Base-by-base conservation (phyloP, 768 basidiomycete species). In the Termitomyces sp. region DNA sequence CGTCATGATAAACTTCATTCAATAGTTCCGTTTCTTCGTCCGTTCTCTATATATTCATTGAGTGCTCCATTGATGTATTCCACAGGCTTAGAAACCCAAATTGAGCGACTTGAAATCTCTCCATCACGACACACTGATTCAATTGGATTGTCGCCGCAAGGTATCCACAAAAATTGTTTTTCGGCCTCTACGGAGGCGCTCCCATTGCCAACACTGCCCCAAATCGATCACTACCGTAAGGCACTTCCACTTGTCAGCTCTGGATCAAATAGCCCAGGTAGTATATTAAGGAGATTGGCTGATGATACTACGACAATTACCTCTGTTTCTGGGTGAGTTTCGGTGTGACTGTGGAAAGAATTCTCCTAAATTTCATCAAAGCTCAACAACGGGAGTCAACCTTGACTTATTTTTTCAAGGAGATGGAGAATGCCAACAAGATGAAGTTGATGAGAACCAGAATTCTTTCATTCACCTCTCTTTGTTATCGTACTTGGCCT, bases 401-500 rank as follows among this genome's bases (percentile, higher is more conserved):
- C 54, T 56, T 45, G 54, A 31, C 34, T 45, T 20, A 3, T 45
- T 20, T 20, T 32, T 5, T 3, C 42, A 45, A 14, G 54, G 8
- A 45, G 29, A 32, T 32, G 31, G 5, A 11, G 54, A 43, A 25
- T 5, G 2, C 4, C 36, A 11, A 38, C 57, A 1, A 48, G 47
- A 40, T 38, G 29, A 57, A 15, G 25, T 11, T 14, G 25, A 40
- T 40, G 29, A 31, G 25, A 11, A 49, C 17, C 29, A n/a, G 12
- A n/a, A 5, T 5, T 31, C 43, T n/a, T 12, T 34, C 5, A 32
- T 34, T 8, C 25, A 96, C 71, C 91, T 93, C 56, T 86, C 92
- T 17, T 76, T 97, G 49, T 78, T 98, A 60, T 90, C 88, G 38
- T 89, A 98, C 71, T 83, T 97, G 45, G 95, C 94, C 1, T 88